Base-by-base conservation (phyloP, 306 rosid species). In the Vigna angularis region DNA sequence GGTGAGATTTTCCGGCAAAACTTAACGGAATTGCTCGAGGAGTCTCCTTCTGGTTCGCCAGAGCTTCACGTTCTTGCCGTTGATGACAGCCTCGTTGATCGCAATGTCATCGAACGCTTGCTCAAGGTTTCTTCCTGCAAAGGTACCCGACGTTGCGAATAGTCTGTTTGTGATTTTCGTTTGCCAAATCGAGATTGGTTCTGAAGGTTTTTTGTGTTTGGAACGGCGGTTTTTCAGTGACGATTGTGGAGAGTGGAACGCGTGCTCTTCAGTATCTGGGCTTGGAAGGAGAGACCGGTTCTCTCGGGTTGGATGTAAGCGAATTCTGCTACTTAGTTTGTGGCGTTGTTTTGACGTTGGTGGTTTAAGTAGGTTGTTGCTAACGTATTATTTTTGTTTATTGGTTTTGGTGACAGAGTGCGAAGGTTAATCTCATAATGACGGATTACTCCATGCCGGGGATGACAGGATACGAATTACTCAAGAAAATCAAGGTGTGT, bases 371-470 rank as follows among this genome's bases (percentile, higher is more conserved):
- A 58, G 66, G 8, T 68, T 61, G 34, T 45, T 56, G 71, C 74
- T 82, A 59, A 75, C 15, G 56, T 32, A 0, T 3, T 32, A 59
- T 3, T 32, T 73, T 66, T 61, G 16, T 84, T 12, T 51, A 17
- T 87, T 87, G 71, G 56, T 45, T 81, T 40, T 53, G 74, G 50
- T 69, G 7, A 13, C 96, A 95, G 99, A 82, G 70, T 79, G 78
- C 84, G 70, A 87, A 95, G 84, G 98, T 95, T 87, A 93, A 93
- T 88, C 86, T 95, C 38, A 95, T 95, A 59, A 93, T 95, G 78
- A 95, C 99, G 1, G 99, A 95, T 80, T 95, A 95, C 75, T 95
- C 98, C 38, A 95, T 95, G 99, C 99, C 99, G 0, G 99, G 92
- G 75, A 95, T 95, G 99, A 91, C 98, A 3, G 99, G 99, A 48